Evolutionary conservation across 371 early-diverging fungal genomes (phyloP), one percentile per base, ranked within the genome.

Genomic region (Blastocladiella emersonii): DNA sequence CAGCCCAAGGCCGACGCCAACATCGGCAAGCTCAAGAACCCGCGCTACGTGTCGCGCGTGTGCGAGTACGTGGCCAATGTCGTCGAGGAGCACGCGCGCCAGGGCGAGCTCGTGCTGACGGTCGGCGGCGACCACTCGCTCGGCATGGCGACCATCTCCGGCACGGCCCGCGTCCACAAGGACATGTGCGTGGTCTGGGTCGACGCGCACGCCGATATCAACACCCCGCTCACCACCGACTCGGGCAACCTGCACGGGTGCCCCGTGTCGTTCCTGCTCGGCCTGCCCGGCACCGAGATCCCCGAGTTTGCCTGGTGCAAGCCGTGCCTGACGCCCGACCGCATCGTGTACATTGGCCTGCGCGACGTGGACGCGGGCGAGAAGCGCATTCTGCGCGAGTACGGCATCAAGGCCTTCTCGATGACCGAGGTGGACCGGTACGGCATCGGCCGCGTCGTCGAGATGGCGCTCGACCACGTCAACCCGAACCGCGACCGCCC

Each of bases 161-260:
- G 95, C 55, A 81, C 86, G 10, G 75, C 90, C 34, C 70, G 80
- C 15, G 89, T 87, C 30, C 80, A 95, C 74, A 80, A 82, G 64
- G 82, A 94, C 63, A 80, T 95, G 39, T 90, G 93, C 64, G 84
- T 97, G 64, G 81, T 97, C 63, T 97, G 96, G 98, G 86, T 97
- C 13, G 95, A 97, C 72, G 95, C 95, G 27, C 96, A 97, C 69
- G 90, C 93, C 57, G 94, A 95, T 74, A 94, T 96, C 78, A 97
- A 97, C 78, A 93, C 96, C 27, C 90, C 91, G n/a, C 84, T 77
- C 41, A 78, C 86, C 32, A 91, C 94, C 12, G 79, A 78, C 37
- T 86, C 91, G 23, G 98, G 98, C 35, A 95, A 97, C 74, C 81
- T 97, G 51, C 98, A 97, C 68, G 98, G 98, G 12, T 93, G 93